These are phyloP conservation scores for Arachis stenosperma DNA, from an alignment of 306 rosid species.

Conservation along the genomic window DNA sequence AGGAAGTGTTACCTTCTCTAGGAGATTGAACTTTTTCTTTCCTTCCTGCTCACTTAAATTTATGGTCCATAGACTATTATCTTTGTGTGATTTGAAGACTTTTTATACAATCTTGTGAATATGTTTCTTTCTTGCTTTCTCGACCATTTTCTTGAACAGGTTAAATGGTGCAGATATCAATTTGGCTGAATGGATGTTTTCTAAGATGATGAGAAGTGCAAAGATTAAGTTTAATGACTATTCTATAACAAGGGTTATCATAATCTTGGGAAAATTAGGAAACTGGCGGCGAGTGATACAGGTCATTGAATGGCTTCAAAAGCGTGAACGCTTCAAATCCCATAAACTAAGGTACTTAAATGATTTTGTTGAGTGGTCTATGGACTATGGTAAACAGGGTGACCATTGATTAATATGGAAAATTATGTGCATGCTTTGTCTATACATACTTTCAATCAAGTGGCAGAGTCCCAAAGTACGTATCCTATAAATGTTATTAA, in stretches of 20 bases:
- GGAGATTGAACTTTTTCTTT: slow-evolving; percentile 18
- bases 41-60: slow-evolving; percentile 25
- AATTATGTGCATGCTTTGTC: neutral
- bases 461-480: slow-evolving; percentile 24
- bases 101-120: slow-evolving; percentile 35
- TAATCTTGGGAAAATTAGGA: slow-evolving; percentile 76
- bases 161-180: slow-evolving; percentile 86
- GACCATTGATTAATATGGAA: slow-evolving; percentile 21
- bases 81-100: slow-evolving; percentile 12
- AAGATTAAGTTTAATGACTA: slow-evolving; percentile 79
- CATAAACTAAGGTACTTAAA: slow-evolving; percentile 67
- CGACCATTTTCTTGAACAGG: slow-evolving; percentile 60
- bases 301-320: slow-evolving; percentile 96
- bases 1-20: slow-evolving; percentile 26
- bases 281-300: slow-evolving; percentile 93
- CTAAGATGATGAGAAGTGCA: slow-evolving; percentile 92
- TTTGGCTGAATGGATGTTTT: slow-evolving; percentile 91
- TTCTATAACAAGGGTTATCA: slow-evolving; percentile 80
- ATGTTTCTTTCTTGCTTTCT: slow-evolving; percentile 26
- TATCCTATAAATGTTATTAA: slow-evolving; percentile 22
- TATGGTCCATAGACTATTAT: slow-evolving; percentile 26
- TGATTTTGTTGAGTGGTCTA: neutral
- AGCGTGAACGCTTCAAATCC: slow-evolving; percentile 80
- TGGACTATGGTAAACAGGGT: slow-evolving; percentile 2
- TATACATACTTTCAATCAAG: slow-evolving; percentile 17